phyloP scores from a whole-genome alignment of 2,329 filamentous ascomycete species.

The Colletotrichum cordylinicola region DNA sequence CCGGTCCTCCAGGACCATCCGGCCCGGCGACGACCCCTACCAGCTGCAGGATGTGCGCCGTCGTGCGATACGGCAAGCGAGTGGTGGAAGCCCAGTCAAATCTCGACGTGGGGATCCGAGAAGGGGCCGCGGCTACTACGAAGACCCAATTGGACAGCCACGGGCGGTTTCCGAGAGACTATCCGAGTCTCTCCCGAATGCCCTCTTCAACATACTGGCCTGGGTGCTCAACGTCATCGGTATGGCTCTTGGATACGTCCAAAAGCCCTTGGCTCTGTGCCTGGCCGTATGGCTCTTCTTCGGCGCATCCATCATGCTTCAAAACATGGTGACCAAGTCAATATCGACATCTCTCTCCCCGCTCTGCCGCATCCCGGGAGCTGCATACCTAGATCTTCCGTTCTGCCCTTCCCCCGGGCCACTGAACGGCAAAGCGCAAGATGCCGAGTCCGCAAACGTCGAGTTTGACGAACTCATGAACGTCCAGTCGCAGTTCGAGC shows the following conservation, averaged over 20 bases:
- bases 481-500: conserved; percentile 78
- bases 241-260: conserved; percentile 65
- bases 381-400: conserved; percentile 64
- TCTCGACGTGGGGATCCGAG: conserved; percentile 22
- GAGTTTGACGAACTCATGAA: conserved; percentile 80
- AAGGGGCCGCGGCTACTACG: background rate
- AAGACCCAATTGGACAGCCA: background rate
- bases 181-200: conserved; percentile 39
- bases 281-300: conserved; percentile 67
- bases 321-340: conserved; percentile 67
- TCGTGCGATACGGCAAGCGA: conserved; percentile 24
- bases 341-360: conserved; percentile 69
- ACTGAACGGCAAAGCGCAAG: conserved; percentile 3
- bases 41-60: conserved; percentile 31
- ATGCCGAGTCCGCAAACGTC: conserved; percentile 37
- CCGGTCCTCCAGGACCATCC: conserved; percentile 38
- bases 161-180: conserved; percentile 35
- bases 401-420: conserved; percentile 58
- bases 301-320: conserved; percentile 62
- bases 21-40: conserved; percentile 31
- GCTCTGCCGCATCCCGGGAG: conserved; percentile 73
- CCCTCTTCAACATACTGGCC: conserved; percentile 42
- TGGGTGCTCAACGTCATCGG: conserved; percentile 63
- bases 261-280: conserved; percentile 67
- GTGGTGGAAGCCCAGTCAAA: conserved; percentile 29